These are phyloP conservation scores for Cyclostephanos invisitatus DNA, from an alignment of 108 stramenopile species.

Conservation along the genomic window DNA sequence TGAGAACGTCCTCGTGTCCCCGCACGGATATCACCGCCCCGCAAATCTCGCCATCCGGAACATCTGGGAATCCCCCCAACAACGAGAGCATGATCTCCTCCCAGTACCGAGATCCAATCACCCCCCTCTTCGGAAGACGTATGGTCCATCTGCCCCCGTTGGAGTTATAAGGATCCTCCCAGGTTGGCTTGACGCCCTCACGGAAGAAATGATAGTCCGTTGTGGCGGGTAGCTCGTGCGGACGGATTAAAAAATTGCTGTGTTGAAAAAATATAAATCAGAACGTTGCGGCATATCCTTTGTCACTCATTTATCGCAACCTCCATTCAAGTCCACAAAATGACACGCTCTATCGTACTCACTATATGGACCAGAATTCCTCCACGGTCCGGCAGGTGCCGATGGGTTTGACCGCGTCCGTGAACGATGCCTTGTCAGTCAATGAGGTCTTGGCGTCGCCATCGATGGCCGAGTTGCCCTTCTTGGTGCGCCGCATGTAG, in stretches of 20 bases:
- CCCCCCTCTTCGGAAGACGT: constrained; percentile 76
- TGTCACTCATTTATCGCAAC: no score
- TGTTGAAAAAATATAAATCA: neutral
- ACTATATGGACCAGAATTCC: constrained; percentile 90
- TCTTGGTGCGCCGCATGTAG: constrained; percentile 77
- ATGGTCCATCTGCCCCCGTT: constrained; percentile 96
- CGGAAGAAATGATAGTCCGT: constrained; percentile 96
- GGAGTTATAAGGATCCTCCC: constrained; percentile 92
- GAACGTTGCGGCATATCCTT: neutral
- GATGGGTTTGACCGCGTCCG: constrained; percentile 80
- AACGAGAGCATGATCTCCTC: constrained; percentile 93
- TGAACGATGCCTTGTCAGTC: constrained; percentile 23
- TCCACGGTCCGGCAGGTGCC: constrained; percentile 89
- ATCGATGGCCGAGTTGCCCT: constrained; percentile 25
- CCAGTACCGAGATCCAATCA: constrained; percentile 85
- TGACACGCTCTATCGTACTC: constrained; percentile 10
- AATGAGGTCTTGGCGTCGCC: constrained; percentile 29
- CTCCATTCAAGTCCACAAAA: neutral
- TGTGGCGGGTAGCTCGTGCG: constrained; percentile 75
- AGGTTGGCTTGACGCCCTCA: constrained; percentile 94
- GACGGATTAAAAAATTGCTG: constrained; percentile 76
- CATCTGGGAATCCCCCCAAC: constrained; percentile 87
- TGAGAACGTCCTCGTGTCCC: constrained; percentile 92
- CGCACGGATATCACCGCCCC: constrained; percentile 92
- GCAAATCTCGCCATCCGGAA: constrained; percentile 89